Base-by-base conservation (phyloP, 106 monocot species). In the Dioscorea dumetorum region DNA sequence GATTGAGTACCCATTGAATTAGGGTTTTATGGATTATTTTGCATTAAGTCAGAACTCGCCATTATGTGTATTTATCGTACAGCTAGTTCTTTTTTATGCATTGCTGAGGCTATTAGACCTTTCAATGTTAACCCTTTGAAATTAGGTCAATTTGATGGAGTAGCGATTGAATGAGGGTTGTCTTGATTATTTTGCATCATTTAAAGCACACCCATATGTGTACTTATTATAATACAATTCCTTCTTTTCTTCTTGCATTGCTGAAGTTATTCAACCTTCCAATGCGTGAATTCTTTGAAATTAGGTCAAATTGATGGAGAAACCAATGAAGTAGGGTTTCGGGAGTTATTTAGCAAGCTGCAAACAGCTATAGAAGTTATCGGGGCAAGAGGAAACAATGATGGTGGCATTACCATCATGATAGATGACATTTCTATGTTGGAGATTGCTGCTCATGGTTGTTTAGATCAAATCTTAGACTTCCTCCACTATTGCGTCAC, bases 351-450 rank as follows among this genome's bases (percentile, higher is more conserved):
- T 65, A 68, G 63, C 24, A 78, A 78, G 69, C 82, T 92, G 67
- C 73, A 72, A 51, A 82, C 64, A 51, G 63, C 64, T 50, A 53
- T 83, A 35, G 83, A 90, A 83, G 67, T 51, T 60, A 48, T 56
- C 48, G 69, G 62, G 9, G 76, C 76, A 21, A 67, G 18, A 67
- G 74, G 79, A 22, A 3, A 68, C 10, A 70, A 33, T 10, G 32
- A 24, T 28, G 61, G 70, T 58, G 49, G 57, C 57, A 52, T 79
- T 20, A 90, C 73, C 63, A 78, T 90, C 8, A 67, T 99, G 70
- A 90, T 99, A 31, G 99, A 99, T 76, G 99, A 99, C 41, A 24
- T 90, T 32, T 99, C 90, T 31, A 75, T 90, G 32, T 76, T 99
- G 66, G 99, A 99, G 83, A 84, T 86, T 52, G 87, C 79, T 41